Evolutionary conservation across 345 rosid genomes (phyloP).

Genomic region (Eucalyptus erythrocorys): DNA sequence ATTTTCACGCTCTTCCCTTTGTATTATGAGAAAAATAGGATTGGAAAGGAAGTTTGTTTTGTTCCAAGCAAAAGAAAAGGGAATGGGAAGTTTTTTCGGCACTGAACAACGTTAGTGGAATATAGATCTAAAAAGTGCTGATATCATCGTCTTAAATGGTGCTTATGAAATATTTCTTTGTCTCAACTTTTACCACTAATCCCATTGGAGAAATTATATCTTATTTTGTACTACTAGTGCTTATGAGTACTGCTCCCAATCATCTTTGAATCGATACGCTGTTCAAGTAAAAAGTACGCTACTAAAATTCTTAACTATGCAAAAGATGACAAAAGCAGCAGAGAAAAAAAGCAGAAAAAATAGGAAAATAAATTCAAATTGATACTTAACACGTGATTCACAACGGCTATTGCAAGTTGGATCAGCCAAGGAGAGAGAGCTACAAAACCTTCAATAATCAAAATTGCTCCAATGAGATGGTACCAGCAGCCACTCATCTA

Average conservation of each 20-base stretch:
- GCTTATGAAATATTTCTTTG: neutral
- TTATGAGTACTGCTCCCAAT: neutral
- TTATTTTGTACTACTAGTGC: neutral
- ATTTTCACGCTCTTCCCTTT: neutral
- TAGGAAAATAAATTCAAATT: no score
- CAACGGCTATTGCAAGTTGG: neutral
- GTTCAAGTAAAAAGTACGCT: neutral
- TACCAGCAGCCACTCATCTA: neutral
- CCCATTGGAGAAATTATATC: neutral
- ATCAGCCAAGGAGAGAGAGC: neutral
- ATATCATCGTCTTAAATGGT: neutral
- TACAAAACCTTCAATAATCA: neutral
- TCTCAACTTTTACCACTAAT: neutral
- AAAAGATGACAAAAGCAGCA: neutral
- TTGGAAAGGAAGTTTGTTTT: neutral
- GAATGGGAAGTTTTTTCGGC: neutral
- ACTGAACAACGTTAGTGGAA: neutral
- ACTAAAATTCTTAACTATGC: neutral
- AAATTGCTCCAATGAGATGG: neutral
- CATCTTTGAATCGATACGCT: neutral
- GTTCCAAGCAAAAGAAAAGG: neutral
- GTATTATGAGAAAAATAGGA: neutral
- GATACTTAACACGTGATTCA: no score
- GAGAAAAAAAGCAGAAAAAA: neutral
- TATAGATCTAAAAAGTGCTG: neutral